Evolutionary conservation across 2,329 filamentous ascomycete species (phyloP), one percentile per base, ranked within the genome.

Genomic region (Claviceps fusiformis): DNA sequence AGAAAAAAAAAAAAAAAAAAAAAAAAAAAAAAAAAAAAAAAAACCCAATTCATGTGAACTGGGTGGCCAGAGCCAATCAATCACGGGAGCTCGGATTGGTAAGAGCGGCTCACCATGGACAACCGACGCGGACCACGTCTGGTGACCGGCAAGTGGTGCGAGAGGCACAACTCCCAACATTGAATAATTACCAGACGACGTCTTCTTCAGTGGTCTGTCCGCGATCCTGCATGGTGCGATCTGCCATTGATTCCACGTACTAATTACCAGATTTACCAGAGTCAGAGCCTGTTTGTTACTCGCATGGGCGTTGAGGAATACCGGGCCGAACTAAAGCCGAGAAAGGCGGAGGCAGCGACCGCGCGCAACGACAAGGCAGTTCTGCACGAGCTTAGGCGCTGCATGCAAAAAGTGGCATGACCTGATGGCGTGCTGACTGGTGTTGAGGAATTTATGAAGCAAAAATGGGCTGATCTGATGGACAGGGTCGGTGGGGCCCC

Each of bases 401-500:
- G 50, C 50, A 58, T n/a, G 48, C 37, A 57, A 63, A 65, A 68
- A 68, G 67, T 68, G 66, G 66, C 66, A 68, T 68, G 66, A 68
- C 64, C 61, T 57, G 64, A 64, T 64, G 62, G 63, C 57, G 57
- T 59, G 59, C 54, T 64, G 62, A 59, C 56, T 58, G 62, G 53
- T 45, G 41, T 55, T 55, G 62, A 63, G 62, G 64, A 63, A 66
- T 61, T 59, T 61, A 60, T 61, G 64, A 66, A 63, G 64, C 65
- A 61, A 62, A 67, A 68, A 68, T 68, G 66, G 66, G 65, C 66
- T 68, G 66, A 68, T 68, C 62, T 66, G 52, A 52, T 57, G 54
- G 59, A 55, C 58, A 52, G 44, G 41, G 50, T 46, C 54, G 55
- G 48, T 55, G 54, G 54, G 56, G 55, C 54, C 50, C 51, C 35